These are phyloP conservation scores for Citrus australasica DNA, from an alignment of 345 rosid genomes.

Conservation along the genomic window DNA sequence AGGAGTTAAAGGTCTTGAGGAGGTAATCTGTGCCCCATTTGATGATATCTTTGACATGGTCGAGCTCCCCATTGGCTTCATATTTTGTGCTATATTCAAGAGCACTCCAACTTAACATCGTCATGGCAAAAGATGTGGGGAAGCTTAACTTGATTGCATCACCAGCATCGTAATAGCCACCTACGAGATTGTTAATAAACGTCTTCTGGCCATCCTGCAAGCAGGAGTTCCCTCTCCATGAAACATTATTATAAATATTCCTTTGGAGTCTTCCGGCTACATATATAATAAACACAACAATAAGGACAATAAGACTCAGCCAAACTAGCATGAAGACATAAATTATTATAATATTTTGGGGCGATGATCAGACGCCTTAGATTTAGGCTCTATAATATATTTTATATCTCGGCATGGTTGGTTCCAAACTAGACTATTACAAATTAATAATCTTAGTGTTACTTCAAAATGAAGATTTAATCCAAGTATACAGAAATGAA, in stretches of 20 bases:
- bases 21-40: slow-evolving; percentile 92
- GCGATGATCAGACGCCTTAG: too few species aligned
- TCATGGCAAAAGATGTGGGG: slow-evolving; percentile 86
- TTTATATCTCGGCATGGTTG: too few species aligned
- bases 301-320: too few species aligned
- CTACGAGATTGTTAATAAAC: slow-evolving; percentile 59
- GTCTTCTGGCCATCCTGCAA: slow-evolving; percentile 59
- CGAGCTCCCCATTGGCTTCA: slow-evolving; percentile 87
- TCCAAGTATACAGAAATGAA: too few species aligned
- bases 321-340: too few species aligned
- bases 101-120: slow-evolving; percentile 98
- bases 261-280: slow-evolving; percentile 84
- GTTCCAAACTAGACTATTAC: too few species aligned
- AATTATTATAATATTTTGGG: too few species aligned
- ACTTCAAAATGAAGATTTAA: too few species aligned
- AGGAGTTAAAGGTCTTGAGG: slow-evolving; percentile 83
- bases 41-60: slow-evolving; percentile 73
- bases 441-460: too few species aligned
- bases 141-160: slow-evolving; percentile 93
- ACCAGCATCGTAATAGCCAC: slow-evolving; percentile 92
- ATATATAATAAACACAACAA: background rate
- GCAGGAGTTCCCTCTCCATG: slow-evolving; percentile 90
- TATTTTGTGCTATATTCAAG: slow-evolving; percentile 90
- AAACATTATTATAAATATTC: slow-evolving; percentile 60
- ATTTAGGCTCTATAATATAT: too few species aligned